Conservation (phyloP, 148 eudicot genomes). For the Vaccinium corymbosum region DNA sequence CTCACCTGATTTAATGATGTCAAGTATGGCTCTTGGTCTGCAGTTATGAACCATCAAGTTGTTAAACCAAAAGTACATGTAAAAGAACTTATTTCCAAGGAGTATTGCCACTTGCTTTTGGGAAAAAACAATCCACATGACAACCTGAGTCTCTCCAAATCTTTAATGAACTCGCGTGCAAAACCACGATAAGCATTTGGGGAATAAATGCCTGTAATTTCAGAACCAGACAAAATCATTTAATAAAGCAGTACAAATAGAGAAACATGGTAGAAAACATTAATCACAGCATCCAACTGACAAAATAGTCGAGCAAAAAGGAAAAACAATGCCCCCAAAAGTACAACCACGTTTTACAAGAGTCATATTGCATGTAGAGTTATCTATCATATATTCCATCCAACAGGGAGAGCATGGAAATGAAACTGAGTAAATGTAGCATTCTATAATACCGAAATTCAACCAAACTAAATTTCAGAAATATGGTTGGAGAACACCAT, state of each 20-base stretch:
- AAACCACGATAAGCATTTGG: constrained; percentile 99
- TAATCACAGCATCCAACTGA: not conserved
- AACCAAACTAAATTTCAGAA: not conserved
- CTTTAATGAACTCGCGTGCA: constrained; percentile 97
- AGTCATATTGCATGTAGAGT: not conserved
- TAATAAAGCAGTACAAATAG: constrained; percentile 10
- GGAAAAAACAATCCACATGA: not conserved
- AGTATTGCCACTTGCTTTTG: not conserved
- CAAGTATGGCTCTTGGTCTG: constrained; percentile 96
- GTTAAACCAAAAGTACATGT: constrained; percentile 4
- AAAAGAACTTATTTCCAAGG: not conserved
- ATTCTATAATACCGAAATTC: not conserved
- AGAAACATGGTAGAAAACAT: not conserved
- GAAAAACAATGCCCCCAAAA: not conserved
- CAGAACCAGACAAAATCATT: not conserved
- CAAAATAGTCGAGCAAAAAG: not conserved
- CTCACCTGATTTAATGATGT: constrained; percentile 93
- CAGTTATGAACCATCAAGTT: constrained; percentile 12
- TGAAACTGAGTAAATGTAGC: not conserved
- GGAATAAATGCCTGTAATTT: constrained; percentile 79
- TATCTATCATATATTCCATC: not conserved
- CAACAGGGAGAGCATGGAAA: not conserved
- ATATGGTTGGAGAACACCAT: not conserved
- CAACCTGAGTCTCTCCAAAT: constrained; percentile 93
- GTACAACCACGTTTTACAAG: not conserved